A percentile compares a stretch with the other conserved stretches of the same genome.
Evolutionary conservation across 2,329 filamentous ascomycete species (phyloP).

Genomic region (Furcasterigmium furcatum): DNA sequence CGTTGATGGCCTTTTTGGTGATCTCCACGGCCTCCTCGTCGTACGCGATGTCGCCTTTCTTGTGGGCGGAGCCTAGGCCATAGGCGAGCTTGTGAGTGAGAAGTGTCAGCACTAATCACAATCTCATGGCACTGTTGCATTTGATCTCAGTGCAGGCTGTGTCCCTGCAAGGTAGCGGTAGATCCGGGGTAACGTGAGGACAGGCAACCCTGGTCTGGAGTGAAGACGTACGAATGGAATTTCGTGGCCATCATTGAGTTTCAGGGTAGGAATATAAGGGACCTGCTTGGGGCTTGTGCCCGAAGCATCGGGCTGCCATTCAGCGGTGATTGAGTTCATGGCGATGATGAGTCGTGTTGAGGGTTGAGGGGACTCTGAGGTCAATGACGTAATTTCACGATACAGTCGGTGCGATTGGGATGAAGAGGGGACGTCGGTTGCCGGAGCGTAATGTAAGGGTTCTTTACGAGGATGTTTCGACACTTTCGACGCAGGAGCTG

Average conservation of each 20-base stretch:
- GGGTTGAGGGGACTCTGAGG: background rate
- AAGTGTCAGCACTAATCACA: background rate
- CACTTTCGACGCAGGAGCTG: no score
- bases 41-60: conserved; percentile 46
- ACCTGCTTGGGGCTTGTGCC: conserved; percentile 36
- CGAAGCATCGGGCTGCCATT: conserved; percentile 34
- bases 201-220: background rate
- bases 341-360: conserved; percentile 4
- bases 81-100: conserved; percentile 56
- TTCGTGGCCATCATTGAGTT: conserved; percentile 70
- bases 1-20: conserved; percentile 60
- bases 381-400: background rate
- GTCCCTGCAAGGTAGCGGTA: no score
- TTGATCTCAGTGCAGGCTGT: no score
- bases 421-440: no score
- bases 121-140: no score
- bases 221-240: conserved; percentile 60
- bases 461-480: no score
- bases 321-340: conserved; percentile 40
- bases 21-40: conserved; percentile 49
- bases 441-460: no score
- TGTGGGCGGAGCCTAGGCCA: conserved; percentile 68
- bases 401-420: no score
- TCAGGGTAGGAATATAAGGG: conserved; percentile 51
- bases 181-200: no score